Evolutionary conservation across 2,329 filamentous ascomycete genomes (phyloP), one percentile per base, ranked within the genome.

Genomic region (Colletotrichum nymphaeae): DNA sequence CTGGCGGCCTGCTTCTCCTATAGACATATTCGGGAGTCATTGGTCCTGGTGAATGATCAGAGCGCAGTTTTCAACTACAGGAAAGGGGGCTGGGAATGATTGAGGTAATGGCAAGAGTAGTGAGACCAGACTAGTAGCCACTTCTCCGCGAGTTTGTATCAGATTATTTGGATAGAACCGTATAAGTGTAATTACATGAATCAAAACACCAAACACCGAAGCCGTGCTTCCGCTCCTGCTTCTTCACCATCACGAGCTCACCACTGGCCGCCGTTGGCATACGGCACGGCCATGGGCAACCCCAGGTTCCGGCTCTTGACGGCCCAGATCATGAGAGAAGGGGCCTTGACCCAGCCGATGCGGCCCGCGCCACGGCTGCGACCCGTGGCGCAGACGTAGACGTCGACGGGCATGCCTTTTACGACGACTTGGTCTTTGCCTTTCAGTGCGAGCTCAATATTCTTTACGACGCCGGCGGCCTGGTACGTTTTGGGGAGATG

Each of bases 301-400:
- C 84, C 88, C 62, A 90, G 80, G 0, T 85, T 89, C 65, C 86
- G 84, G 42, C 86, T 85, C 83, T 90, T 90, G 77, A 86, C 81
- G 37, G 83, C 75, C 83, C 87, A 89, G 3, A 88, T 86, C 74
- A 85, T 81, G 46, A 88, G 73, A 2, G 87, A 89, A n/a, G 88
- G 86, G 75, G 89, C 79, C 69, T 84, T 86, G 69, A 89, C 76
- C 42, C 80, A 78, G 26, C 85, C 85, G 72, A 88, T 76, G 19
- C 88, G 84, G 28, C 88, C 88, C 35, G 80, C 86, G 37, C 88
- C 88, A 14, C 88, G 83, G 49, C 81, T 82, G n/a, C 86, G 86
- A 52, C 88, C 88, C 8, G 84, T 84, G 9, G 87, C 79, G 74
- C 87, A 86, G 56, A 87, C 80, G 74, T 89, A 79, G 55, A 87